phyloP scores from a whole-genome alignment of 2,329 filamentous ascomycete species.

The Lachnellula suecica region DNA sequence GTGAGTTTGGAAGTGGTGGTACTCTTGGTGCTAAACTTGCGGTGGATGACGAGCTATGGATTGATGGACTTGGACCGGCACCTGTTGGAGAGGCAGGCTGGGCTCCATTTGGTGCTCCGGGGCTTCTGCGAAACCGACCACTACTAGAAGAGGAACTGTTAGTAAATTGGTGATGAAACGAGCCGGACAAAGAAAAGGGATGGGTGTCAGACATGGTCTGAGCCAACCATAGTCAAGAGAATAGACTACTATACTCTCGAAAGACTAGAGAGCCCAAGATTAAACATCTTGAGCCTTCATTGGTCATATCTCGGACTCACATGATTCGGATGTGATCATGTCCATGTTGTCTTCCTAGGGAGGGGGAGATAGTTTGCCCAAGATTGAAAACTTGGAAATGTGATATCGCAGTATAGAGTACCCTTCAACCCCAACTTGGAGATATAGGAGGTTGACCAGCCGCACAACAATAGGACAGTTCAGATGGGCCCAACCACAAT shows the following conservation, averaged over 20 bases:
- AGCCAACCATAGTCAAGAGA: too few relatives aligned
- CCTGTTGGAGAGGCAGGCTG: slow-evolving; percentile 47
- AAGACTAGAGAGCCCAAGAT: not conserved
- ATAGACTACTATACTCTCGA: not conserved
- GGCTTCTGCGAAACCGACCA: slow-evolving; percentile 59
- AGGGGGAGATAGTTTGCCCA: not conserved
- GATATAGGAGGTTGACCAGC: too few relatives aligned
- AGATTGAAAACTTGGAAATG: not conserved
- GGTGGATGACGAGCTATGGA: slow-evolving; percentile 46
- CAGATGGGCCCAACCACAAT: too few relatives aligned
- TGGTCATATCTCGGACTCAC: not conserved
- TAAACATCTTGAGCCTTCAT: not conserved
- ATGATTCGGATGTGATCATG: not conserved
- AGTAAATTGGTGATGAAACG: slow-evolving; percentile 17
- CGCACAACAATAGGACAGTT: too few relatives aligned
- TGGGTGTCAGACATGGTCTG: slow-evolving; percentile 1
- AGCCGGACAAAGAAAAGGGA: not conserved
- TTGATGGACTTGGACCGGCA: slow-evolving; percentile 13
- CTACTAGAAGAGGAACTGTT: slow-evolving; percentile 41
- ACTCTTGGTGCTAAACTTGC: slow-evolving; percentile 54
- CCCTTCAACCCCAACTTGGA: too few relatives aligned
- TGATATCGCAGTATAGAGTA: too few relatives aligned
- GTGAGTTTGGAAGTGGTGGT: slow-evolving; percentile 61
- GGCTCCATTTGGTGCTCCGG: slow-evolving; percentile 44
- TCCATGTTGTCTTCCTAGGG: not conserved